phyloP scores from a whole-genome alignment of 1,139 yeast species.

The Debaryomyces fabryi region DNA sequence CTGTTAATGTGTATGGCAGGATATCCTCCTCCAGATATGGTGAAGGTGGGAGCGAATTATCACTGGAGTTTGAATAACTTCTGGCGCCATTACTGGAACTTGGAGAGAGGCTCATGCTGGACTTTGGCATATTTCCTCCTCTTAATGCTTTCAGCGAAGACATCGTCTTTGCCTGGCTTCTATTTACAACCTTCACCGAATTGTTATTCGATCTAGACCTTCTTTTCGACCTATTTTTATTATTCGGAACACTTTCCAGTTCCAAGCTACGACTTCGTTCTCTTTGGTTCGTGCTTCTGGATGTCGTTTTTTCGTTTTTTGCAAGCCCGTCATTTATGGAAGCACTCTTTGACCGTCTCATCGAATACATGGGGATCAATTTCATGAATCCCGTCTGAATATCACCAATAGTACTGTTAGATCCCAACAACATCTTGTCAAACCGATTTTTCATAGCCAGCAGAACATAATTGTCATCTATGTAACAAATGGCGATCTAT shows the following conservation, averaged over 20 bases:
- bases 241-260: not conserved
- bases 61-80: not conserved
- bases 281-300: not conserved
- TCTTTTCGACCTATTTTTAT: not conserved
- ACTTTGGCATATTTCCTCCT: not conserved
- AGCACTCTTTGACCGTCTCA: not conserved
- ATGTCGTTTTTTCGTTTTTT: not conserved
- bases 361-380: not conserved
- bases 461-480: not conserved
- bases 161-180: conserved; percentile 3
- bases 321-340: not conserved
- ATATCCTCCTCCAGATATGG: not conserved
- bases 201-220: not conserved
- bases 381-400: conserved; percentile 4
- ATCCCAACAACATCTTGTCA: not conserved
- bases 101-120: not conserved
- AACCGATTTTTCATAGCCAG: not conserved
- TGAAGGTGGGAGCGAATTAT: not conserved
- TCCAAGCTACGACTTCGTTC: not conserved
- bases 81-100: not conserved
- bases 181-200: not conserved
- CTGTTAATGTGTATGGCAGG: not conserved
- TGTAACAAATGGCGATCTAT: not conserved
- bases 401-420: not conserved
- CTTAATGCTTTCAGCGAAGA: conserved; percentile 5